These are phyloP conservation scores for Annona squamosa DNA, from an alignment of 164 flowering plant species.

Conservation along the genomic window DNA sequence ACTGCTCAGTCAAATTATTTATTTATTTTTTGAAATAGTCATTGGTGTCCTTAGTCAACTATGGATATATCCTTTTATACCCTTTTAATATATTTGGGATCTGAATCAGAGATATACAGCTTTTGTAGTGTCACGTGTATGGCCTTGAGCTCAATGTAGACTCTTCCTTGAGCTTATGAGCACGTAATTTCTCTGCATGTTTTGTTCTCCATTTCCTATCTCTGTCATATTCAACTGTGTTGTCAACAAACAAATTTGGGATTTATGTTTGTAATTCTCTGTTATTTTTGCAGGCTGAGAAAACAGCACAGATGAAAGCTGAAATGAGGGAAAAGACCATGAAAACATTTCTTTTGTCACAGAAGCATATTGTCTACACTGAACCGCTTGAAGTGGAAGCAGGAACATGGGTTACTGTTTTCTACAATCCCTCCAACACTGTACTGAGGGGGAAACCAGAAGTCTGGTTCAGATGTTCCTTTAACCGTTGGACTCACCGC, in stretches of 20 bases:
- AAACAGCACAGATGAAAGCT: constrained; percentile 69
- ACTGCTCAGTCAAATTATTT: too few species aligned
- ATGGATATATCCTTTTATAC: too few species aligned
- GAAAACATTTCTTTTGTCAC: constrained; percentile 73
- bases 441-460: constrained; percentile 83
- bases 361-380: constrained; percentile 81
- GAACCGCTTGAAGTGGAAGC: constrained; percentile 91
- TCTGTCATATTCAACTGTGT: background rate
- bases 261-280: background rate
- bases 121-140: background rate
- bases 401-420: constrained; percentile 58
- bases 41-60: too few species aligned
- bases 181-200: background rate
- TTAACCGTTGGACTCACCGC: constrained; percentile 88
- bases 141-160: background rate
- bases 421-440: constrained; percentile 82
- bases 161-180: background rate
- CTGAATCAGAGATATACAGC: background rate
- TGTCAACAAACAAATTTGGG: background rate
- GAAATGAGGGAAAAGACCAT: constrained; percentile 66
- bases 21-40: too few species aligned
- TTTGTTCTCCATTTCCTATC: background rate
- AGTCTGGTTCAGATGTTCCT: constrained; percentile 90
- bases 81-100: background rate
- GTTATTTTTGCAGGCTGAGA: constrained; percentile 52